Conservation (phyloP, 1,284 basidiomycete genomes). For the Cystobasidiaceae sp. region DNA sequence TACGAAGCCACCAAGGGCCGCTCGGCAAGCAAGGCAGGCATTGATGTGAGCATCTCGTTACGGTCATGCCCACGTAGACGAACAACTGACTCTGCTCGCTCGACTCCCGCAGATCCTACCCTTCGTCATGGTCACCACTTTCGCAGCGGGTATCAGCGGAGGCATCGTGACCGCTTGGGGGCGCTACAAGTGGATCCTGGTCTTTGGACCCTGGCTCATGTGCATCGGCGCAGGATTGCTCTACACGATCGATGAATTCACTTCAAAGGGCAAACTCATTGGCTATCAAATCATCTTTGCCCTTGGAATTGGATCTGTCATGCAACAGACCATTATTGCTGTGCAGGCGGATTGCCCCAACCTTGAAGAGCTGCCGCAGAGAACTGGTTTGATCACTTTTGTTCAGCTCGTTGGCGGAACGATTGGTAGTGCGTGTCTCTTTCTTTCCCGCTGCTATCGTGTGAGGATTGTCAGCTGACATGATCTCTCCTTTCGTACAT, state of each 20-base stretch:
- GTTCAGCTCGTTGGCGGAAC: conserved; percentile 26
- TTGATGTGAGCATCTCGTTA: conserved; percentile 38
- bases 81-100: too few species aligned
- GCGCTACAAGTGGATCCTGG: conserved; percentile 49
- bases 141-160: conserved; percentile 38
- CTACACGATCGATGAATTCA: conserved; percentile 49
- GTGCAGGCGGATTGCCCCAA: conserved; percentile 50
- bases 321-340: conserved; percentile 45
- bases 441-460: background rate
- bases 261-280: conserved; percentile 47
- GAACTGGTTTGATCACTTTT: conserved; percentile 14
- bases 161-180: conserved; percentile 41
- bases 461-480: conserved; percentile 17
- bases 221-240: conserved; percentile 51
- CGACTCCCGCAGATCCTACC: conserved; percentile 48
- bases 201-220: conserved; percentile 44
- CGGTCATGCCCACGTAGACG: too few species aligned
- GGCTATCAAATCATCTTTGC: conserved; percentile 51
- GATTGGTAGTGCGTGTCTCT: background rate
- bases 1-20: conserved; percentile 38
- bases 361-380: conserved; percentile 35
- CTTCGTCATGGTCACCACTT: conserved; percentile 45
- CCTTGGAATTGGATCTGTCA: conserved; percentile 23
- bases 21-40: conserved; percentile 49
- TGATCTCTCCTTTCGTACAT: conserved; percentile 41